Base-by-base conservation (phyloP, 441 rosid genomes). In the Brassica hybrid region DNA sequence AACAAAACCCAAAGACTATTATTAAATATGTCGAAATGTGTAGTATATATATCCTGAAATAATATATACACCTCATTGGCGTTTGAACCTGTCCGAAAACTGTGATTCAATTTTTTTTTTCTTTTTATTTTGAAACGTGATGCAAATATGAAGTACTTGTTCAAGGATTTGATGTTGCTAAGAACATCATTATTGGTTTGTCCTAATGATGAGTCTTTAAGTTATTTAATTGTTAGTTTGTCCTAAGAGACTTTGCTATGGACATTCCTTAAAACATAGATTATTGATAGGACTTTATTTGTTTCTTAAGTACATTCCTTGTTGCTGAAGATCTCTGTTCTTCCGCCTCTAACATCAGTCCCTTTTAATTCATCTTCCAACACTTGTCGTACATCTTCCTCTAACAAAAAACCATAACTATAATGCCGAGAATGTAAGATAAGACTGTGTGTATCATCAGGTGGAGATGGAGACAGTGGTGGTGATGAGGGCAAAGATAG, bases 341-440 rank as follows among this genome's bases (percentile, higher is more conserved):
- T 81, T 65, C 69, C 72, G 43, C 78, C 76, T 71, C 71, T 64
- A n/a, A 64, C 18, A 7, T 63, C 48, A n/a, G 59, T 5, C 70
- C 72, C 82, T 48, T 84, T 85, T 59, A 75, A 12, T 14, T 79
- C 88, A 76, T 74, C 80, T 73, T 83, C 84, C 14, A 67, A 74
- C 1, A 38, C 72, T 27, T 48, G 60, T 52, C 71, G 82, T 8
- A 62, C 61, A 62, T 72, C 76, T 23, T 81, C 83, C 70, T 72
- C 83, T 48, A 86, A 72, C 77, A 87, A 64, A 7, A 86, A 85
- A 71, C 90, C 86, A 78, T 83, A 79, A 66, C 88, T 83, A 57
- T 82, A 79, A 72, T 75, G 87, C 81, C 86, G 84, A 50, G 89
- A 83, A 81, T 86, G 88, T 56, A 82, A 81, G 57, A 75, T 87